Evolutionary conservation across 768 basidiomycete species (phyloP).

Genomic region (Lepiota venenata): DNA sequence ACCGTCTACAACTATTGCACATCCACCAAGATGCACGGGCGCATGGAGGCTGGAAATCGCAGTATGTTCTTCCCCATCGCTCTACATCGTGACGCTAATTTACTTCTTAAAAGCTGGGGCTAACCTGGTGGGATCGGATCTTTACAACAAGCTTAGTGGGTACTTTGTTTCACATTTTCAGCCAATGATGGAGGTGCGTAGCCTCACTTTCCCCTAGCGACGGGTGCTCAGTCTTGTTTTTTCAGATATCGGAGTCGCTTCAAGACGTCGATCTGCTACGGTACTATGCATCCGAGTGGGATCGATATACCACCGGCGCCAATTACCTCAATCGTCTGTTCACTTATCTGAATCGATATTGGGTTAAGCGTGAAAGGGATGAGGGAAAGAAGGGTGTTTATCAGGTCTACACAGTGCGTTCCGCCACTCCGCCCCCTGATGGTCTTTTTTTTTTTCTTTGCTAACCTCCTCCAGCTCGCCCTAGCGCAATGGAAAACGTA

Average conservation of each 20-base stretch:
- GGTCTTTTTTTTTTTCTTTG: too few species aligned
- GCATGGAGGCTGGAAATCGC: slow-evolving; percentile 54
- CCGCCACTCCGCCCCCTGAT: slow-evolving; percentile 1
- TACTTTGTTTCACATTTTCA: slow-evolving; percentile 89
- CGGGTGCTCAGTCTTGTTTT: slow-evolving; percentile 14
- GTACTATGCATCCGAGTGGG: slow-evolving; percentile 94
- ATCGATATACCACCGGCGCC: slow-evolving; percentile 94
- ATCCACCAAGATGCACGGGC: slow-evolving; percentile 75
- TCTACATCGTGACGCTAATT: slow-evolving; percentile 34
- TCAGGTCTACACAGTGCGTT: slow-evolving; percentile 88
- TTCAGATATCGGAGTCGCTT: slow-evolving; percentile 74
- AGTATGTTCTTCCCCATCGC: slow-evolving; percentile 48
- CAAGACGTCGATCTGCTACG: slow-evolving; percentile 89
- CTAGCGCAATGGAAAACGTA: slow-evolving; percentile 94
- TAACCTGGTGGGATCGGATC: slow-evolving; percentile 95
- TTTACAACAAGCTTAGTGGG: slow-evolving; percentile 89
- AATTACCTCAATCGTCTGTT: slow-evolving; percentile 97
- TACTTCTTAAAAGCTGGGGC: slow-evolving; percentile 68
- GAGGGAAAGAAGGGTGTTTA: slow-evolving; percentile 97
- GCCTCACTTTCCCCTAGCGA: neutral
- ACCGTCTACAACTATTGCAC: slow-evolving; percentile 99
- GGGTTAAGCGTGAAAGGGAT: slow-evolving; percentile 98
- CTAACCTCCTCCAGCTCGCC: slow-evolving; percentile 58
- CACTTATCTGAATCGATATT: slow-evolving; percentile 97
- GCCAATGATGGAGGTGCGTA: slow-evolving; percentile 50